Conservation (phyloP, 2,329 filamentous ascomycete genomes). For the Elsinoe perseae region DNA sequence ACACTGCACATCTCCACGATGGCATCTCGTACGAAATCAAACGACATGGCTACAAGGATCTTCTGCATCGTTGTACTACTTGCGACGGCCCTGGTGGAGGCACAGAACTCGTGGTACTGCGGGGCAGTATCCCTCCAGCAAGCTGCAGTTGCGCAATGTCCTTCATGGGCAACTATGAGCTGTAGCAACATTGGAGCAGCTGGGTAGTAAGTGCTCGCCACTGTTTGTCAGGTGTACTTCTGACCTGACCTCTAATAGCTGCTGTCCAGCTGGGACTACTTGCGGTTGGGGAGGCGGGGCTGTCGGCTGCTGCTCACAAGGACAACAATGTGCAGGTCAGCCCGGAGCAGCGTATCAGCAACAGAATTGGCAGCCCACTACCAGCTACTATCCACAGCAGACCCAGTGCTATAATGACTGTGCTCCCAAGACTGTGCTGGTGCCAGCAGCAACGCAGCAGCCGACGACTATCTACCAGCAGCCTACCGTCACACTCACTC, state of each 20-base stretch:
- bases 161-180: slow-evolving; percentile 7
- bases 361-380: slow-evolving; percentile 2
- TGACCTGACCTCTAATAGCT: slow-evolving; percentile 2
- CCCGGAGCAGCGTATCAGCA: slow-evolving; percentile 8
- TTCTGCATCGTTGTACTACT: neutral
- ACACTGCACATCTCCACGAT: neutral
- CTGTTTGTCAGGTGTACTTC: neutral
- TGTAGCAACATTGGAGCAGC: slow-evolving; percentile 13
- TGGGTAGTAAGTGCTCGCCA: neutral
- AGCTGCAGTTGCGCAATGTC: slow-evolving; percentile 13
- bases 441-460: neutral
- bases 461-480: slow-evolving; percentile 4
- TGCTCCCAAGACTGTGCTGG: neutral
- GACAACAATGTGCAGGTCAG: slow-evolving; percentile 8
- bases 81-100: neutral
- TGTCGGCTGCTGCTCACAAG: slow-evolving; percentile 9
- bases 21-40: neutral
- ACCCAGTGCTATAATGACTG: slow-evolving; percentile 1
- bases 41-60: neutral
- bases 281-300: slow-evolving; percentile 12
- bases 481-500: neutral
- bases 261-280: slow-evolving; percentile 14
- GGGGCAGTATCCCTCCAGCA: neutral
- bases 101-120: slow-evolving; percentile 14
- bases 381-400: neutral